A percentile compares a stretch with the other conserved stretches of the same genome.
Evolutionary conservation across 1,139 yeast genomes (phyloP).

Genomic region (Taphrina confusa): DNA sequence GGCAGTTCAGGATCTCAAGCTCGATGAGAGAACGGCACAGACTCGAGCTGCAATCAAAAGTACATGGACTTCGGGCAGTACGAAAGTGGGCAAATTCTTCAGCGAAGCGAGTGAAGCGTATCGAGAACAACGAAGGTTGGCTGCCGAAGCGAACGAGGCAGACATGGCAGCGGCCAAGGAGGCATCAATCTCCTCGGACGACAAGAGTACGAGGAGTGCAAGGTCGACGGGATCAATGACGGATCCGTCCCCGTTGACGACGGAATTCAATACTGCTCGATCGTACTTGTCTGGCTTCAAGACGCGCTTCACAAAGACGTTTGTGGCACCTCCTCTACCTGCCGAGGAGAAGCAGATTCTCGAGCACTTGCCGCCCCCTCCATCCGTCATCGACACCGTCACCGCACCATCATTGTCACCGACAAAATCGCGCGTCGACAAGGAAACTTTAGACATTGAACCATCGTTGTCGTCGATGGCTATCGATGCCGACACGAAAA

Average conservation of each 20-base stretch:
- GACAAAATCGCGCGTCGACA: not conserved
- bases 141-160: not conserved
- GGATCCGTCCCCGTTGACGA: not conserved
- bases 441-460: too few relatives aligned
- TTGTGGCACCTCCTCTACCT: not conserved
- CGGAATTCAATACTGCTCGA: conserved; percentile 3
- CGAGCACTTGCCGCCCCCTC: conserved; percentile 2
- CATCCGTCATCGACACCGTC: conserved; percentile 9
- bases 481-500: too few relatives aligned
- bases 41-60: conserved; percentile 30
- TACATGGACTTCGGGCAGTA: conserved; percentile 27
- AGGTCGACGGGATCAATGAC: not conserved
- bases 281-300: conserved; percentile 28
- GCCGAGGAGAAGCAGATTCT: not conserved
- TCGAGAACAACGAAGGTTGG: conserved; percentile 17
- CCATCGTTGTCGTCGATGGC: too few relatives aligned
- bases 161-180: not conserved
- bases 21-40: conserved; percentile 33
- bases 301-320: conserved; percentile 26
- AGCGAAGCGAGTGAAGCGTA: conserved; percentile 25
- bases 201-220: not conserved
- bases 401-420: not conserved
- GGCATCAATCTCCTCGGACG: not conserved
- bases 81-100: conserved; percentile 26
- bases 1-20: conserved; percentile 26